Evolutionary conservation across 2,329 filamentous ascomycete genomes (phyloP), one percentile per base, ranked within the genome.

Genomic region (Pseudopyrenochaeta lycopersici): DNA sequence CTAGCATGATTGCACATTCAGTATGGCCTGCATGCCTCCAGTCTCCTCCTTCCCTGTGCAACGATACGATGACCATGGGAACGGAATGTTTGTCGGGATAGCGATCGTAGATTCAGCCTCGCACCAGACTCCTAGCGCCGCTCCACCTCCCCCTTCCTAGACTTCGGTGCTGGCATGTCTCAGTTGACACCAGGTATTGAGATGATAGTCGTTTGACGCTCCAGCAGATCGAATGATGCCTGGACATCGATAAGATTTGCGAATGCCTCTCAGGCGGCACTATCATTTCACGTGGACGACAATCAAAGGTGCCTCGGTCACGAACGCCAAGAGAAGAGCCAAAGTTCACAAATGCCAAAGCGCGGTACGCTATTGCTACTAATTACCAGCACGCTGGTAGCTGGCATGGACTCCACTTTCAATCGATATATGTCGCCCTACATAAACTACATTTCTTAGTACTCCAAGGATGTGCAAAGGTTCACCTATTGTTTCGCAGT

Each of bases 81-180:
- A 38, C 47, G 48, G 57, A 27, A 42, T 29, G 45, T 52, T 56
- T 54, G 44, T 52, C 47, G 49, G 46, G 11, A 36, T 45, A 21
- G 32, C 18, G 21, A 18, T 6, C 21, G 14, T 27, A 23, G 42
- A 31, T 49, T 46, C 31, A 32, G 32, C 31, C 45, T 45, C 36
- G 42, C 31, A 27, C 39, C 27, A 42, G 33, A 42, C 15, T 18
- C 29, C 36, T 44, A 45, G 12, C 40, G 11, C 46, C 33, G 44
- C 48, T 20, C 42, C 45, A 47, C 33, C 23, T 39, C 35, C 15
- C 32, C 50, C 32, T 40, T 40, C 38, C 38, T 47, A 51, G 54
- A 46, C 20, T 47, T 47, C 23, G 9, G 4, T 38, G 54, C 51
- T 57, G 58, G 56, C 52, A 58, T 54, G 58, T 65, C 58, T 61